Evolutionary conservation across 1,284 basidiomycete species (phyloP), one percentile per base, ranked within the genome.

Genomic region (Earliella scabrosa): DNA sequence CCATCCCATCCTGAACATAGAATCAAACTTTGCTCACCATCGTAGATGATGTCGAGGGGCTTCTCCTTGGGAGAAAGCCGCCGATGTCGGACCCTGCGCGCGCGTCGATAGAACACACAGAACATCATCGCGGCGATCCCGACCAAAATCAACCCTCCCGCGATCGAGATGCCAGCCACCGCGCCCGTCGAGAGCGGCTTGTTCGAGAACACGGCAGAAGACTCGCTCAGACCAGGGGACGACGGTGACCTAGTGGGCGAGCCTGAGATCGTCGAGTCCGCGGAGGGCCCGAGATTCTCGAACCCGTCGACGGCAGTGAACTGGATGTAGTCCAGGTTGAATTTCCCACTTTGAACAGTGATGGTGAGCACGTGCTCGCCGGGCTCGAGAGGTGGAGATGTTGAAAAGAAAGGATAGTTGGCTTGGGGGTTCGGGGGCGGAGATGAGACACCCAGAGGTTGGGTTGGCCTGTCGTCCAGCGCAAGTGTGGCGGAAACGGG

Each of bases 361-460:
- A 63, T 44, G 9, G 46, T 31, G 4, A 63, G 50, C 21, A 52
- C 41, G 41, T 63, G 61, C 9, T 41, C 3, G 35, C 61, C 58
- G 4, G 52, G 32, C 13, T 54, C 10, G 11, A 63, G 26, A 16
- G 52, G 52, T 0, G 50, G 21, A 0, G 45, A 36, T 1, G 60
- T 50, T 20, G 50, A 59, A 51, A 48, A 60, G 52, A 59, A 58
- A 7, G 61, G 58, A 44, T 48, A 63, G 55, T 60, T 45, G 47
- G 43, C 21, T 24, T 54, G 50, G 0, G 55, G 18, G 2, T 32
- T 39, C 4, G 50, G 31, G 16, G 56, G 47, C 7, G 52, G 45
- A 18, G 23, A 43, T 6, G 44, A n/a, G 18, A 58, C 27, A n/a
- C n/a, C n/a, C n/a, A n/a, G n/a, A n/a, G 35, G 16, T 18, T 24